Evolutionary conservation across 257 asterid genomes (phyloP), one percentile per base, ranked within the genome.

Genomic region (Salvia splendens): DNA sequence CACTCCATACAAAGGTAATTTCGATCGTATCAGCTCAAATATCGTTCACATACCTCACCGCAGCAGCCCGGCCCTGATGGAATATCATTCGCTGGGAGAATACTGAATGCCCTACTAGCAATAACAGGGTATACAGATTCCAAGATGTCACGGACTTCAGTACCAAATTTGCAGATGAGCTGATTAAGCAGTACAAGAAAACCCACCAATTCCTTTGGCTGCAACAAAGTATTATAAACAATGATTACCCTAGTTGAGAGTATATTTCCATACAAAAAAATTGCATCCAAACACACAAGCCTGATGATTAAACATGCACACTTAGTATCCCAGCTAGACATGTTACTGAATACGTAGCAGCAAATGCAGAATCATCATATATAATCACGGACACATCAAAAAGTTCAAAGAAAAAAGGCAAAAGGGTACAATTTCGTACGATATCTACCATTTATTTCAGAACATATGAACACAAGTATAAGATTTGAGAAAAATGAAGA

Each of bases 151-250:
- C 69, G 77, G 56, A 91, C 86, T 32, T 79, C 85, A 67, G 87
- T 71, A 66, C 74, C 84, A 82, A 94, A 94, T 83, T 94, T 94
- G 80, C 96, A 83, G 76, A 94, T 91, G 47, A 94, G 95, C 86
- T 94, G 96, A 72, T 94, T 91, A 70, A 94, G 86, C 74, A 94
- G 81, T 47, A 91, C 82, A 50, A 91, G 80, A 76, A 94, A 82
- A n/a, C 86, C 96, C 79, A 74, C 87, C 73, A 94, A 80, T 78
- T 94, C 98, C 82, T 84, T 94, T 15, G 96, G 93, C 99, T 94
- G 96, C 86, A 72, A 36, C 57, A 73, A 5, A 63, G 16, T 67
- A 73, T 36, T 57, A 64, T 32, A 43, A 80, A 28, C 64, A 54
- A 46, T 15, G 51, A 67, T 12, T 46, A 63, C 58, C 30, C 47